Evolutionary conservation across 352 stramenopile genomes (phyloP).

Genomic region (Pythium sp.): DNA sequence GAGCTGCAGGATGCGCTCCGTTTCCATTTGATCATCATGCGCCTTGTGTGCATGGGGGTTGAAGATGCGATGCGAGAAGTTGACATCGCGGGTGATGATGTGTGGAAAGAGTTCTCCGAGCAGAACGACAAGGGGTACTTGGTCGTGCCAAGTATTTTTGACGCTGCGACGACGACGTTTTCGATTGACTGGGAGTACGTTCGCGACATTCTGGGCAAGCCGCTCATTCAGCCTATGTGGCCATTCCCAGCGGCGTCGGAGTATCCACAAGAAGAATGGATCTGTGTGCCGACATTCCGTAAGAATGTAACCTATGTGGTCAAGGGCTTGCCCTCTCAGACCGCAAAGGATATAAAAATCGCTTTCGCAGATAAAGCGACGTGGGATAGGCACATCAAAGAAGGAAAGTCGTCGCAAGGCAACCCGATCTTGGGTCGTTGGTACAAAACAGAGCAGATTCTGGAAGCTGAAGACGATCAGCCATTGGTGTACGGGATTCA

Average conservation of each 20-base stretch:
- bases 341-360: slow-evolving; percentile 39
- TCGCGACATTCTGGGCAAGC: slow-evolving; percentile 52
- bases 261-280: slow-evolving; percentile 47
- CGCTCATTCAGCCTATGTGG: slow-evolving; percentile 70
- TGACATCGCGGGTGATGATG: slow-evolving; percentile 47
- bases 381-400: slow-evolving; percentile 59
- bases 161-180: neutral
- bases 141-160: slow-evolving; percentile 51
- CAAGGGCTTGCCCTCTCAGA: slow-evolving; percentile 37
- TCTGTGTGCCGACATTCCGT: slow-evolving; percentile 67
- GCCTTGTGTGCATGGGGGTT: slow-evolving; percentile 74
- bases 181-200: slow-evolving; percentile 71
- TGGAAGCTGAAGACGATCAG: slow-evolving; percentile 53
- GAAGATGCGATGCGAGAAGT: slow-evolving; percentile 69
- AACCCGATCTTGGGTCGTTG: slow-evolving; percentile 80
- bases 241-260: slow-evolving; percentile 33
- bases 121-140: slow-evolving; percentile 89
- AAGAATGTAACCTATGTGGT: slow-evolving; percentile 76
- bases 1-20: slow-evolving; percentile 62
- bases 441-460: slow-evolving; percentile 62
- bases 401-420: slow-evolving; percentile 55
- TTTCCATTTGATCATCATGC: slow-evolving; percentile 81
- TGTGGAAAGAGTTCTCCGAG: slow-evolving; percentile 82
- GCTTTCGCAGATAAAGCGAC: slow-evolving; percentile 44
- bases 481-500: slow-evolving; percentile 69